Evolutionary conservation across 345 rosid genomes (phyloP), one percentile per base, ranked within the genome.

Genomic region (Raphanus sativus): DNA sequence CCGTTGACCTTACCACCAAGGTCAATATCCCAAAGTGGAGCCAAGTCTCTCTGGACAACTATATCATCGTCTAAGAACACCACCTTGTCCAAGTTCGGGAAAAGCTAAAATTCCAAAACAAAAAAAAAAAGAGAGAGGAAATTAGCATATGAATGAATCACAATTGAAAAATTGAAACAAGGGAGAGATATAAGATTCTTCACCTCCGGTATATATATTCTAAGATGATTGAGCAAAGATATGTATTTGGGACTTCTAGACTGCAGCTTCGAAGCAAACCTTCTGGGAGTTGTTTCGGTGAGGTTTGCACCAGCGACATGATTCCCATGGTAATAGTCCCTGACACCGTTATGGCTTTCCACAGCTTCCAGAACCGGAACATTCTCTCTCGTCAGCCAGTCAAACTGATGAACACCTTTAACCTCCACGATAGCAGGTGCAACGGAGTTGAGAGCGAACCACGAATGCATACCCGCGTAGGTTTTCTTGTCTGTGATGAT

Each of bases 321-420:
- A 83, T 96, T 93, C 60, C 99, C 99, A 80, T 96, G 99, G 82
- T 96, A 96, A 78, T 96, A 93, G 82, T 85, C 81, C 84, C 98
- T 84, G 73, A 96, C 87, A 71, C 86, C 90, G 81, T 89, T 81
- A 84, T 88, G 95, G 76, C 81, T 89, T 86, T 96, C 98, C 69
- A 96, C 93, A 83, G 97, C 99, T 75, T 96, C 99, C 82, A 96
- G 84, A 79, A 96, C 99, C 12, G 99, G 99, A 75, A 96, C 99
- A 78, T 93, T 96, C 86, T 96, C 99, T 81, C 98, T 88, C 6
- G 99, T 90, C 80, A 96, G 86, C 95, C 97, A 96, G 80, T 96
- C 98, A 86, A 96, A 91, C 86, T 96, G 99, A 84, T 96, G 99
- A 80, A 93, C 83, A 33, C 99, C 97, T 86, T 88, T 96, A 60